Percentiles rank a stretch among this genome's conserved stretches.
These are phyloP conservation scores for Schizosaccharomyces octosporus DNA, from an alignment of 805 yeast genomes.

Conservation along the genomic window DNA sequence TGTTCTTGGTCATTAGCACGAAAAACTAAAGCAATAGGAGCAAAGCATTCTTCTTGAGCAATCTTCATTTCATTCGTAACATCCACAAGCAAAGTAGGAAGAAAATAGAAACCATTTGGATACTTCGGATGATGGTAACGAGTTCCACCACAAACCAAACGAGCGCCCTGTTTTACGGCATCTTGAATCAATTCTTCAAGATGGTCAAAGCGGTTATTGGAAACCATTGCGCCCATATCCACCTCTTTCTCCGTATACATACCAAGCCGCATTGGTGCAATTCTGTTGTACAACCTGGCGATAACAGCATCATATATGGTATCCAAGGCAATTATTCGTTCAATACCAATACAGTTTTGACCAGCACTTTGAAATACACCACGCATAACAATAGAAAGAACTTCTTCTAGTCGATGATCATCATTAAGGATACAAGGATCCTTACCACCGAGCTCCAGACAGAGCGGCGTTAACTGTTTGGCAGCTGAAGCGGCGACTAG, in stretches of 20 bases:
- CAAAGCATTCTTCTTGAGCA: slow-evolving; percentile 81
- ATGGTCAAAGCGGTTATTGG: slow-evolving; percentile 43
- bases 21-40: slow-evolving; percentile 67
- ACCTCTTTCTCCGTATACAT: slow-evolving; percentile 66
- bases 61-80: slow-evolving; percentile 55
- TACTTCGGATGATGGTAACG: slow-evolving; percentile 68
- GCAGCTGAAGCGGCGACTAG: slow-evolving; percentile 66
- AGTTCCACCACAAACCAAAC: slow-evolving; percentile 55
- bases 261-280: slow-evolving; percentile 47
- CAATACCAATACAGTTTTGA: slow-evolving; percentile 94
- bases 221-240: slow-evolving; percentile 91
- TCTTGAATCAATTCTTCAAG: slow-evolving; percentile 43
- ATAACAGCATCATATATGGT: slow-evolving; percentile 40
- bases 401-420: slow-evolving; percentile 21
- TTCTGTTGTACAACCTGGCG: slow-evolving; percentile 28
- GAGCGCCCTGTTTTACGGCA: slow-evolving; percentile 67
- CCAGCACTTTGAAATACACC: slow-evolving; percentile 96
- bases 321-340: slow-evolving; percentile 66
- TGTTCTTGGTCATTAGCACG: slow-evolving; percentile 40
- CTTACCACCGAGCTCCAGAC: slow-evolving; percentile 89
- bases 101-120: slow-evolving; percentile 84
- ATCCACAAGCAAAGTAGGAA: slow-evolving; percentile 69
- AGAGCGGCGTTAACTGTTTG: slow-evolving; percentile 73
- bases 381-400: slow-evolving; percentile 69
- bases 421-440: slow-evolving; percentile 77